phyloP scores from a whole-genome alignment of 352 stramenopile genomes.

The Phytophthora citricola region DNA sequence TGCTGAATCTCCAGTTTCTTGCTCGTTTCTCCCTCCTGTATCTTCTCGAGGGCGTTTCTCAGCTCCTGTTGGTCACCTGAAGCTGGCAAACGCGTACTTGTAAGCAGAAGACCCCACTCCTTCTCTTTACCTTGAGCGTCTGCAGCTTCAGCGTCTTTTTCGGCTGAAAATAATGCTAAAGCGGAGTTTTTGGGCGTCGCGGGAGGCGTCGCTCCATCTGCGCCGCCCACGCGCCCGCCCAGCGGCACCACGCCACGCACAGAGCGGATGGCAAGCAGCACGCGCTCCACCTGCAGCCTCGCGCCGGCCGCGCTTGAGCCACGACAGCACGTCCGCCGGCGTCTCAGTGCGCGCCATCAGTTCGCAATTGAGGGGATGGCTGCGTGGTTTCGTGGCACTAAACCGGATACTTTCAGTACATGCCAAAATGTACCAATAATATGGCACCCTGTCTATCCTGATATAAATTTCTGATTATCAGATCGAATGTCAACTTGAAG shows the following conservation, averaged over 20 bases:
- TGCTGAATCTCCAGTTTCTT: slow-evolving; percentile 32
- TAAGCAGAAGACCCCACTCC: slow-evolving; percentile 41
- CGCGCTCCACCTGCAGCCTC: slow-evolving; percentile 30
- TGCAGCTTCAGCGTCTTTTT: neutral
- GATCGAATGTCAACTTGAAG: no score
- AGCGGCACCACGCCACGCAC: slow-evolving; percentile 60
- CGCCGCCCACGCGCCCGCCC: slow-evolving; percentile 36
- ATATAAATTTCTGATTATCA: slow-evolving; percentile 8
- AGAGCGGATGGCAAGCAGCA: slow-evolving; percentile 53
- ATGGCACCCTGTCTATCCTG: slow-evolving; percentile 31
- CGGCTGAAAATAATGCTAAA: slow-evolving; percentile 12
- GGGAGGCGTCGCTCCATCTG: slow-evolving; percentile 27
- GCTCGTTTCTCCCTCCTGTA: slow-evolving; percentile 13
- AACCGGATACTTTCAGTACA: no score
- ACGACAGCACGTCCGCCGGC: slow-evolving; percentile 27
- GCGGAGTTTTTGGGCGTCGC: slow-evolving; percentile 21
- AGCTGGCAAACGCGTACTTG: slow-evolving; percentile 40
- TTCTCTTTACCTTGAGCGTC: slow-evolving; percentile 15
- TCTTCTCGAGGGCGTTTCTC: slow-evolving; percentile 32
- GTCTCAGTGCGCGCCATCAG: slow-evolving; percentile 25
- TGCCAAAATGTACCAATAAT: no score
- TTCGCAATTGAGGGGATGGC: slow-evolving; percentile 9
- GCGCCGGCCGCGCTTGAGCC: slow-evolving; percentile 46
- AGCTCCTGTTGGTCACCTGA: slow-evolving; percentile 33
- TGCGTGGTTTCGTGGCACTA: no score